Base-by-base conservation (phyloP, 2,329 filamentous ascomycete genomes). In the Aspergillus brasiliensis region DNA sequence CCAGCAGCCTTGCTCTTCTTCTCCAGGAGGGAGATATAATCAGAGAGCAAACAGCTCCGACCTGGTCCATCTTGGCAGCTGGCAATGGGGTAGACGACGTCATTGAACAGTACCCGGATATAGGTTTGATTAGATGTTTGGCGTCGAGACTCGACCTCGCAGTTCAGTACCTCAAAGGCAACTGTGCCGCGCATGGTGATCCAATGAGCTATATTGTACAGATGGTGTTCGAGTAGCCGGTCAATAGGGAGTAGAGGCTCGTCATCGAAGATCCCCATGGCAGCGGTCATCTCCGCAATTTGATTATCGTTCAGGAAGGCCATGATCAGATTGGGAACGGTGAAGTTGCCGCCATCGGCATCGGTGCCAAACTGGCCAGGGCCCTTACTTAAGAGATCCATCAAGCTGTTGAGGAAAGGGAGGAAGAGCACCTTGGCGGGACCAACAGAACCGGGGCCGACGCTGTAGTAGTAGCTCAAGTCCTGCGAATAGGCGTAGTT, bases 401-500 rank as follows among this genome's bases (percentile, higher is more conserved):
- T 74, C 5, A 89, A 71, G 2, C 80, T 76, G 19, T 84, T 79
- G 2, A 90, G 75, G 59, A 86, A 84, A 0, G 87, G 86, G 10
- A 13, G 58, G 63, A 37, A 64, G 55, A 27, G 65, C 42, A 19
- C 60, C 60, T 65, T 51, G 86, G 77, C 8, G 4, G 46, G 54
- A 2, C 31, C 46, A 3, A 44, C 34, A 0, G 54, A 56, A 1
- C 42, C 54, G 4, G 46, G 54, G 0, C 88, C 87, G 1, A 82
- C 78, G 10, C 86, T 86, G 67, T 90, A 89, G 75, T 85, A 89
- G 73, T 91, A 91, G 28, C 86, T 83, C 40, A 91, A 74, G 67
- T 90, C 88, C 64, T 90, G 86, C 1, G 82, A 80, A 70, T 90
- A 91, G 67, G 90, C 86, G 64, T 90, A 90, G 65, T 83, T 75